A percentile compares a stretch with the other conserved stretches of the same genome.
Evolutionary conservation across 371 early-diverging fungal genomes (phyloP).

Genomic region (Capillidium heterosporum): DNA sequence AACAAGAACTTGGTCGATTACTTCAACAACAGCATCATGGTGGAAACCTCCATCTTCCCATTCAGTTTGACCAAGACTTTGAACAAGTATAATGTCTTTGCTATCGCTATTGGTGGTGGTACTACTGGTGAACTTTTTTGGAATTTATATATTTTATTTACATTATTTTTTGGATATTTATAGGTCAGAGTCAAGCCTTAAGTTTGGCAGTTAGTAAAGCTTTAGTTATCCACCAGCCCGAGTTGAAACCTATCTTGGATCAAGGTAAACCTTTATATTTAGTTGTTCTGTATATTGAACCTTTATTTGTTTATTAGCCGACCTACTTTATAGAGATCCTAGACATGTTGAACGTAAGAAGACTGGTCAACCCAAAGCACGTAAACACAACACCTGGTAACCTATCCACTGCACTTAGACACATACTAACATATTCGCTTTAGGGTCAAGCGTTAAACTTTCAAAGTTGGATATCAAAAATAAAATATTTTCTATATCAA

Average conservation of each 20-base stretch:
- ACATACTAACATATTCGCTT: neutral
- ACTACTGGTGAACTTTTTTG: conserved; percentile 29
- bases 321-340: conserved; percentile 57
- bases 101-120: conserved; percentile 73
- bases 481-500: too few relatives aligned
- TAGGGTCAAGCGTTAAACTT: conserved; percentile 10
- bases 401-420: neutral
- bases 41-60: conserved; percentile 55
- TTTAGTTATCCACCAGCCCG: conserved; percentile 45
- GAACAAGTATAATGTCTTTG: conserved; percentile 76
- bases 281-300: too few relatives aligned
- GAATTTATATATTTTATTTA: neutral
- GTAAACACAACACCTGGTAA: conserved; percentile 85
- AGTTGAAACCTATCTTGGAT: conserved; percentile 32
- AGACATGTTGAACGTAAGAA: conserved; percentile 94
- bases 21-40: conserved; percentile 44
- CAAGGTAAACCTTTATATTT: conserved; percentile 22
- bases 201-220: conserved; percentile 69
- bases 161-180: neutral
- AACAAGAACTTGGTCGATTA: conserved; percentile 58
- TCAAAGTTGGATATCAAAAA: too few relatives aligned
- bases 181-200: conserved; percentile 76
- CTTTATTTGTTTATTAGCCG: conserved; percentile 23
- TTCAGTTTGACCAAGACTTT: conserved; percentile 38
- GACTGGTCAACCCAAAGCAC: conserved; percentile 85